Conservation (phyloP, 208 protist genomes). For the Wallacemonas collosoma region DNA sequence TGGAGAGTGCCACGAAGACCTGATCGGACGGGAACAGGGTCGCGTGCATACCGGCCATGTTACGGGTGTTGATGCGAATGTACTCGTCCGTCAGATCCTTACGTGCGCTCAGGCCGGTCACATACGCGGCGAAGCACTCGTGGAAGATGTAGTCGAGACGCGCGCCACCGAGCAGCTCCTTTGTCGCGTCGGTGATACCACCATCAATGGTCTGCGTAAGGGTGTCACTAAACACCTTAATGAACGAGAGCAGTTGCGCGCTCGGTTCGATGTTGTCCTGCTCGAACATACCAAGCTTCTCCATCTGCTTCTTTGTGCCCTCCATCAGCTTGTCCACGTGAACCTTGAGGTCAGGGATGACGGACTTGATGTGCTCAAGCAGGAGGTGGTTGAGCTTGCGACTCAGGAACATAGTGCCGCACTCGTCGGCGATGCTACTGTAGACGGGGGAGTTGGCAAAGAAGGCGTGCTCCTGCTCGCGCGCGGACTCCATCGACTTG, state of each 20-base stretch:
- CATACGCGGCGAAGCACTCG: conserved; percentile 91
- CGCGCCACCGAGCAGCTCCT: conserved; percentile 95
- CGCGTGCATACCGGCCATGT: conserved; percentile 96
- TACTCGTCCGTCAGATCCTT: conserved; percentile 94
- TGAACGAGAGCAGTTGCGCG: conserved; percentile 81
- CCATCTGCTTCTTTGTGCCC: conserved; percentile 86
- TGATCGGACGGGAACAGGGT: conserved; percentile 97
- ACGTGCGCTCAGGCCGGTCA: conserved; percentile 85
- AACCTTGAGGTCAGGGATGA: conserved; percentile 94
- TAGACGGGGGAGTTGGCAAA: conserved; percentile 95
- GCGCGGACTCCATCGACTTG: conserved; percentile 87
- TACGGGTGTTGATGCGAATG: conserved; percentile 96
- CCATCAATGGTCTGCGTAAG: conserved; percentile 96
- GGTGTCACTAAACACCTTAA: conserved; percentile 89
- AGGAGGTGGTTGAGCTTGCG: conserved; percentile 93
- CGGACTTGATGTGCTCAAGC: conserved; percentile 95
- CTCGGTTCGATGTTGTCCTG: conserved; percentile 82
- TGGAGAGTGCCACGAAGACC: conserved; percentile 96
- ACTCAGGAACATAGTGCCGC: conserved; percentile 91
- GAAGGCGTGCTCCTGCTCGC: conserved; percentile 91
- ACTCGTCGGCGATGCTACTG: conserved; percentile 72
- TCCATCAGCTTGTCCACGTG: conserved; percentile 90
- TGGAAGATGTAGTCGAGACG: conserved; percentile 97
- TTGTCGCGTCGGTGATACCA: conserved; percentile 83
- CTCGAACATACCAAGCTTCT: conserved; percentile 89